Evolutionary conservation across 2,329 filamentous ascomycete species (phyloP).

Genomic region (Aureobasidium pullulans): DNA sequence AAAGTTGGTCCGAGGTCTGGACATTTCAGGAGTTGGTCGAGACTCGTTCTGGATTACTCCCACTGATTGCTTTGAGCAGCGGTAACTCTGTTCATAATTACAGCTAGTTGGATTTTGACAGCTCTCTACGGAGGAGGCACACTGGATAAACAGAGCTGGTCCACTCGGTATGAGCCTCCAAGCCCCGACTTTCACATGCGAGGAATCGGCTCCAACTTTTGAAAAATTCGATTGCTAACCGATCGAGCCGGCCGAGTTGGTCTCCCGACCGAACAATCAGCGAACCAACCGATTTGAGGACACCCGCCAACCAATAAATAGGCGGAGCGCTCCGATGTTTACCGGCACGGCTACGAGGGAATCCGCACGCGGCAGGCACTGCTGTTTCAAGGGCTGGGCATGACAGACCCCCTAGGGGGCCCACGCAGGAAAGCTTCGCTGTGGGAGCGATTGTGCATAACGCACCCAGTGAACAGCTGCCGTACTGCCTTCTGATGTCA

Average conservation of each 20-base stretch:
- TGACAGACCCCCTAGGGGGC: neutral
- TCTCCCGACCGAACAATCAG: conserved; percentile 8
- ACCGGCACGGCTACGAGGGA: neutral
- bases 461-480: neutral
- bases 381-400: neutral
- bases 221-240: conserved; percentile 1
- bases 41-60: too few relatives aligned
- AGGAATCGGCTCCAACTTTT: conserved; percentile 4
- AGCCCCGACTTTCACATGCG: neutral
- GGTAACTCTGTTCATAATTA: too few relatives aligned
- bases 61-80: too few relatives aligned
- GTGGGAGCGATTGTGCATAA: neutral
- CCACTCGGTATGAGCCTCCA: neutral
- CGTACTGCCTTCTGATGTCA: neutral
- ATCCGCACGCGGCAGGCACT: neutral
- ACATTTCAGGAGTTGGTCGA: too few relatives aligned
- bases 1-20: too few relatives aligned
- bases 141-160: neutral
- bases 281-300: neutral
- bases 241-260: conserved; percentile 6
- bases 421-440: neutral
- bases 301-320: neutral
- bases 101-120: neutral
- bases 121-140: neutral
- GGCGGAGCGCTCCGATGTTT: conserved; percentile 2